Conservation (phyloP, 2,329 filamentous ascomycete species). For the Phoma sp. region DNA sequence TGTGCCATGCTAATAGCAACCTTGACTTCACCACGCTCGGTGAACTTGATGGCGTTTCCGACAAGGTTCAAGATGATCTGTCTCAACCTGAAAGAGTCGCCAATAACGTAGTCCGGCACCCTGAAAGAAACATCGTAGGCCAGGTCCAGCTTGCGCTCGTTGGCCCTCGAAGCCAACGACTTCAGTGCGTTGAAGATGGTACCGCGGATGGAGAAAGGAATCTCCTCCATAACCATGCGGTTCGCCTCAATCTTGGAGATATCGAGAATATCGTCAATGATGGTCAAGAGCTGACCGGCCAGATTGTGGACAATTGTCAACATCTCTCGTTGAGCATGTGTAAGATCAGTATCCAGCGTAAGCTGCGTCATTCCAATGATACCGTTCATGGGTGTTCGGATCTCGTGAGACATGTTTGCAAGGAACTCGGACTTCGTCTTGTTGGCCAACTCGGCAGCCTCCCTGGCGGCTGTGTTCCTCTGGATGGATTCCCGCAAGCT, state of each 20-base stretch:
- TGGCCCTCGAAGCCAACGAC: slow-evolving; percentile 94
- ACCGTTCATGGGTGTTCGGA: slow-evolving; percentile 95
- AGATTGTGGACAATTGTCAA: slow-evolving; percentile 97
- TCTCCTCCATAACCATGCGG: slow-evolving; percentile 97
- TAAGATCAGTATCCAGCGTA: slow-evolving; percentile 90
- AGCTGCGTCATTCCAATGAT: slow-evolving; percentile 98
- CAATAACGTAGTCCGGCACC: slow-evolving; percentile 92
- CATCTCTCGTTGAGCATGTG: slow-evolving; percentile 96
- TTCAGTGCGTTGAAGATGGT: slow-evolving; percentile 98
- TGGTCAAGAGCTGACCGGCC: slow-evolving; percentile 93
- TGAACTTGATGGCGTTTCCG: slow-evolving; percentile 99
- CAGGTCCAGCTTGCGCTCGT: slow-evolving; percentile 91
- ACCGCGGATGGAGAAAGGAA: slow-evolving; percentile 90
- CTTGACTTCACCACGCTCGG: slow-evolving; percentile 93
- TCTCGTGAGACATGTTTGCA: slow-evolving; percentile 99
- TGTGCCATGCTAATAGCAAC: slow-evolving; percentile 81
- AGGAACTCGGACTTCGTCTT: slow-evolving; percentile 98
- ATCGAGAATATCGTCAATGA: slow-evolving; percentile 82
- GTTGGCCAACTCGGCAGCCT: slow-evolving; percentile 94
- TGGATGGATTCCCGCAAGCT: slow-evolving; percentile 96
- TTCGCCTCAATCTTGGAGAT: slow-evolving; percentile 87
- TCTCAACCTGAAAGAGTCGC: slow-evolving; percentile 92
- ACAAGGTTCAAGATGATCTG: slow-evolving; percentile 98
- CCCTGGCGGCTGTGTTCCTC: slow-evolving; percentile 91
- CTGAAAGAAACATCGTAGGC: slow-evolving; percentile 93